Conservation (phyloP, 139 green algal genomes). For the Picochlorum sp. region DNA sequence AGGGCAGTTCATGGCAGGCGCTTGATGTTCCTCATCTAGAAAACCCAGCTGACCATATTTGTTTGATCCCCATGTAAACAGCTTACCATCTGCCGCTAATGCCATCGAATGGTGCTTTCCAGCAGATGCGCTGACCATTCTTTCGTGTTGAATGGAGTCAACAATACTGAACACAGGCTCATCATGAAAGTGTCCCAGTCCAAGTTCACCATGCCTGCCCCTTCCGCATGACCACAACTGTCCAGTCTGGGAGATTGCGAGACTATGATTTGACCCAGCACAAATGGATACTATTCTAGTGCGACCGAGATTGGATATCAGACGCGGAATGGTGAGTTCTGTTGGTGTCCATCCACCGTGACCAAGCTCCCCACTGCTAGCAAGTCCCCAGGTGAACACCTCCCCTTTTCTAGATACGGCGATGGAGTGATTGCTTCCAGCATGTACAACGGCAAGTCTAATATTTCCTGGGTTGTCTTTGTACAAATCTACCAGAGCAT, state of each 20-base stretch:
- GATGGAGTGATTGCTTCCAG: slow-evolving; percentile 47
- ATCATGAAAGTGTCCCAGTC: slow-evolving; percentile 47
- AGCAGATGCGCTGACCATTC: slow-evolving; percentile 54
- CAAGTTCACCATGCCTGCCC: slow-evolving; percentile 47
- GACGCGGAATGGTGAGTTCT: slow-evolving; percentile 38
- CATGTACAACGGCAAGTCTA: slow-evolving; percentile 55
- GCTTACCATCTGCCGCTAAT: slow-evolving; percentile 58
- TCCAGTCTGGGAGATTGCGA: slow-evolving; percentile 63
- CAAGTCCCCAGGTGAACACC: slow-evolving; percentile 72
- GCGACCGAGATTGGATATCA: slow-evolving; percentile 22
- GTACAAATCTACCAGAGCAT: slow-evolving; percentile 9
- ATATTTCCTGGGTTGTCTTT: slow-evolving; percentile 16
- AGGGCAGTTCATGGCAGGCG: slow-evolving; percentile 22
- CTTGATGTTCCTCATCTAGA: slow-evolving; percentile 9
- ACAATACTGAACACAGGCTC: slow-evolving; percentile 32
- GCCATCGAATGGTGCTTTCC: slow-evolving; percentile 62
- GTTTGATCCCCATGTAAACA: slow-evolving; percentile 70
- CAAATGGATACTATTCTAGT: slow-evolving; percentile 61
- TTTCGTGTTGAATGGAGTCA: slow-evolving; percentile 26
- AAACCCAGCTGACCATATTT: slow-evolving; percentile 56
- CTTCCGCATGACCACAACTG: slow-evolving; percentile 64
- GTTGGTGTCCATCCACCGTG: slow-evolving; percentile 52
- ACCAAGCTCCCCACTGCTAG: slow-evolving; percentile 63
- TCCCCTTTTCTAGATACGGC: slow-evolving; percentile 55
- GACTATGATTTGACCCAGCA: slow-evolving; percentile 61